Base-by-base conservation (phyloP, 306 rosid genomes). In the Begonia peltatifolia region DNA sequence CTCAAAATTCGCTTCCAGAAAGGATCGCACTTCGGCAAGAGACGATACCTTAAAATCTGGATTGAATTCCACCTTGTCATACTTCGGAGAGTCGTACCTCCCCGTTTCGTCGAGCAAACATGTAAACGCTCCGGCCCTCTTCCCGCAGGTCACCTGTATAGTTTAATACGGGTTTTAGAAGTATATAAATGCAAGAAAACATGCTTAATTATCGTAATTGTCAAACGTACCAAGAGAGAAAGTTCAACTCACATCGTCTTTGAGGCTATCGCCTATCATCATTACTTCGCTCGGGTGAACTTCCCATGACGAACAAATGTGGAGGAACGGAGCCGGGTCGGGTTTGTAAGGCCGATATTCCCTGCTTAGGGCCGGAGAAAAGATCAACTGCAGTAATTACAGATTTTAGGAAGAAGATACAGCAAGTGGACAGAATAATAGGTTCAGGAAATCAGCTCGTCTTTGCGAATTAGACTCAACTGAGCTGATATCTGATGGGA, bases 221-320 rank as follows among this genome's bases (percentile, higher is more conserved):
- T 5, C 10, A 9, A 16, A 47, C n/a, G 5, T 10, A 36, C 17
- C 20, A 56, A 17, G 47, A 25, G 15, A 43, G 48, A 52, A 44
- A 47, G 53, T 42, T 35, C 12, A 46, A 62, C 95, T 72, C 64
- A 85, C 97, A 57, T 90, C 95, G 68, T 90, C 95, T 74, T 77
- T 80, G 51, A 90, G 97, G 65, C 94, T 85, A 63, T 90, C 95
- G 17, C 97, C 97, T 1, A 90, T 56, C 97, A 90, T 90, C 52
- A 85, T 80, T 20, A 90, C 94, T 83, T 90, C 94, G 71, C 58
- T 63, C 35, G 97, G 97, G 59, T 68, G 71, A 53, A 90, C 79
- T 25, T 75, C 84, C 97, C 97, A 85, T 54, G 76, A 73, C 18
- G 95, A 78, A 71, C 95, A 90, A 49, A 90, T 85, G 65, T 85